A percentile compares a stretch with the other conserved stretches of the same genome.
Conservation (phyloP, 2,329 filamentous ascomycete genomes). For the Ilyonectria destructans region DNA sequence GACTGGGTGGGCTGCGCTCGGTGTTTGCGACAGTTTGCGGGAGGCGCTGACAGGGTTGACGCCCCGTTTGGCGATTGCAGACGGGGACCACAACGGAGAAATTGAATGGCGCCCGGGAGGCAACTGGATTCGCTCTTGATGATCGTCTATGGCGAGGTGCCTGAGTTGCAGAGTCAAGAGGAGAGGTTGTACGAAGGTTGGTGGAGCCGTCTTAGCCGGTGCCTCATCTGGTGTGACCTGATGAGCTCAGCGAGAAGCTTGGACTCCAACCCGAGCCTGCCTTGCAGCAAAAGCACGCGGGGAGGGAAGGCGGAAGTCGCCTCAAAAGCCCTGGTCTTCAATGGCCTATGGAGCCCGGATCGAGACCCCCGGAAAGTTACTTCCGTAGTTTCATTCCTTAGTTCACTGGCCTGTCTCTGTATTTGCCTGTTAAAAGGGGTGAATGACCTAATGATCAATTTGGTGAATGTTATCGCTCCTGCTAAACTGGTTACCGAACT, state of each 20-base stretch:
- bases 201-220: constrained; percentile 38
- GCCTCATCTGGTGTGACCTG: constrained; percentile 43
- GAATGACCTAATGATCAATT: not conserved
- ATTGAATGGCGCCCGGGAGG: constrained; percentile 20
- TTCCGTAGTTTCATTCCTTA: constrained; percentile 1
- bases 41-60: constrained; percentile 33
- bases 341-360: constrained; percentile 11
- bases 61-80: constrained; percentile 33
- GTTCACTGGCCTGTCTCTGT: not conserved
- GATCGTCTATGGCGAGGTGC: constrained; percentile 30
- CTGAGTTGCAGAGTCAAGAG: constrained; percentile 26
- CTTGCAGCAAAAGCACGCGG: constrained; percentile 27
- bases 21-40: constrained; percentile 33
- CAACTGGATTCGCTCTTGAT: constrained; percentile 30
- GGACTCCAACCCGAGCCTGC: constrained; percentile 23
- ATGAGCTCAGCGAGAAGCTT: constrained; percentile 44
- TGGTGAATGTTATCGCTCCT: no score
- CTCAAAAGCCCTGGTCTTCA: constrained; percentile 14
- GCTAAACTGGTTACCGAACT: constrained; percentile 7
- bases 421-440: not conserved
- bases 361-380: constrained; percentile 17
- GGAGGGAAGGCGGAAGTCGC: constrained; percentile 30
- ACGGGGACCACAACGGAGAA: constrained; percentile 25
- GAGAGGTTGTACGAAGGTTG: constrained; percentile 35
- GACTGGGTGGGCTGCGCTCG: constrained; percentile 38